Conservation (phyloP, 2,329 filamentous ascomycete species). For the Cladophialophora immunda region DNA sequence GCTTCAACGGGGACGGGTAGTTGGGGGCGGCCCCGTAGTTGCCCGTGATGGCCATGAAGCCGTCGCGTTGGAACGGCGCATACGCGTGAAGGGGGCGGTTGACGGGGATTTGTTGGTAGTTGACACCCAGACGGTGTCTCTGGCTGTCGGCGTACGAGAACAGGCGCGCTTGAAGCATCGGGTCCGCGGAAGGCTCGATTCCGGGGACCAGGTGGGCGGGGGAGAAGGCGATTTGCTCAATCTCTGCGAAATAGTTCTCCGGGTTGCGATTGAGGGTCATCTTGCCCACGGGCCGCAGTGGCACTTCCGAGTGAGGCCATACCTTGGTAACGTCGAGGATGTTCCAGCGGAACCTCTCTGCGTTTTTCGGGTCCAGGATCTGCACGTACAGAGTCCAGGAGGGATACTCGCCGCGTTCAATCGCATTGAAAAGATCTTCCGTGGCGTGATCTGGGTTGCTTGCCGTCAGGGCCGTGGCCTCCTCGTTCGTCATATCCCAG, state of each 20-base stretch:
- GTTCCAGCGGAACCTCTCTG: constrained; percentile 68
- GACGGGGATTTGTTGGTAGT: constrained; percentile 53
- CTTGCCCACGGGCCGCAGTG: constrained; percentile 63
- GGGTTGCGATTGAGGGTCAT: constrained; percentile 62
- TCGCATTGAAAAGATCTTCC: constrained; percentile 71
- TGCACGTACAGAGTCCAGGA: constrained; percentile 73
- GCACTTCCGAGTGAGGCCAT: constrained; percentile 71
- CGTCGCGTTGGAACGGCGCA: constrained; percentile 62
- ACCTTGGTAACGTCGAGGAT: constrained; percentile 75
- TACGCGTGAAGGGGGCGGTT: constrained; percentile 48
- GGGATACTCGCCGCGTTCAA: constrained; percentile 67
- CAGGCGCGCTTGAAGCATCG: constrained; percentile 68
- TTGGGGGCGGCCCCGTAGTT: constrained; percentile 69
- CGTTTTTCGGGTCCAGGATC: constrained; percentile 68
- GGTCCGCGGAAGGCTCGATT: constrained; percentile 69
- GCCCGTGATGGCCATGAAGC: constrained; percentile 46
- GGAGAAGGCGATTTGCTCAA: constrained; percentile 73
- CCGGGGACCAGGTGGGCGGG: constrained; percentile 72
- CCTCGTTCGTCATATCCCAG: constrained; percentile 67
- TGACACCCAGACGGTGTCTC: constrained; percentile 51
- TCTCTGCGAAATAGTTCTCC: constrained; percentile 71
- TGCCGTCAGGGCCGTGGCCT: constrained; percentile 62
- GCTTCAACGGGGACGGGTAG: constrained; percentile 54
- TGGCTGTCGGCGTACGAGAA: constrained; percentile 68
- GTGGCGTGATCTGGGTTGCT: constrained; percentile 66